Evolutionary conservation across 2,329 filamentous ascomycete genomes (phyloP), one percentile per base, ranked within the genome.

Genomic region (Seiridium unicorne): DNA sequence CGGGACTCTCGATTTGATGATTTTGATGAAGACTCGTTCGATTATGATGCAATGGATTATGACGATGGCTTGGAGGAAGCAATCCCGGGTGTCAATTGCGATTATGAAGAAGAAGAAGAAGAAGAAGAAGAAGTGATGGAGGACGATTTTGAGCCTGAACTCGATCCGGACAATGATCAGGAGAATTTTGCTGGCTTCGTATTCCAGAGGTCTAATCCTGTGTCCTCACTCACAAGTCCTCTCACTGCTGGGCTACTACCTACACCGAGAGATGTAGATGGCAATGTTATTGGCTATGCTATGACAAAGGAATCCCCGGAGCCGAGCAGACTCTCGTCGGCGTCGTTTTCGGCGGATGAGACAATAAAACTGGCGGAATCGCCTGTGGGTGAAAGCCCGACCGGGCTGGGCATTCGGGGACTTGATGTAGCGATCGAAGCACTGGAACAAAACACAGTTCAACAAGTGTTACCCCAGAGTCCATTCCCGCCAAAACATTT

Each of bases 51-150:
- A 10, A 86, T 87, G 79, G 84, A 87, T 76, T 84, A 88, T 35
- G 86, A 88, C 55, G 87, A 85, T 64, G 86, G 83, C 0, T 75
- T 87, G 3, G 88, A 91, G 64, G 89, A 91, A 70, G 78, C 78
- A n/a, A 89, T 90, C 35, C 87, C 87, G 0, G 84, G 83, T 3
- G 76, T 82, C 31, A 77, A 84, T 69, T 78, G 74, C 34, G 80
- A 83, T 35, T 74, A 79, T 8, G 76, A 81, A 26, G 76, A 76
- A n/a, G 74, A 77, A 10, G 78, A 74, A 32, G 80, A 83, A 32
- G 74, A 79, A 7, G 76, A 81, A 26, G 76, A 76, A n/a, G 74
- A 77, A 11, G 10, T 49, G 55, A 35, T 9, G 44, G n/a, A 13
- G 73, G 18, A 26, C 18, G 18, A 26, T 26, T 26, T 26, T 2